A percentile compares a stretch with the other conserved stretches of the same genome.
Evolutionary conservation across 2,329 filamentous ascomycete species (phyloP).

Genomic region (Colletotrichum sublineola): DNA sequence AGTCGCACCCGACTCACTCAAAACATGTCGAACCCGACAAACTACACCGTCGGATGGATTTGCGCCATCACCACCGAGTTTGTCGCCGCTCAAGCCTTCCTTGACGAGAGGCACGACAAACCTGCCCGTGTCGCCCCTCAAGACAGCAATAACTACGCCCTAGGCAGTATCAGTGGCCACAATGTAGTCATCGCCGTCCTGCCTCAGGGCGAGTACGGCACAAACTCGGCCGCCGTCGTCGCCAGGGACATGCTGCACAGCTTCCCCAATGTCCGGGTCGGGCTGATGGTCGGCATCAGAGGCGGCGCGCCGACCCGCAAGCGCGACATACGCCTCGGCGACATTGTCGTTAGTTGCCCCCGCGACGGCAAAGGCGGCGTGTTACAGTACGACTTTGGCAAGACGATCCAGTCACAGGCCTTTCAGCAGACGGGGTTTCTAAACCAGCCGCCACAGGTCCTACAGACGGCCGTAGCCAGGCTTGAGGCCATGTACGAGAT

Average conservation of each 20-base stretch:
- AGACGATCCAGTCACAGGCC: constrained; percentile 39
- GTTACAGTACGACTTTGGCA: constrained; percentile 48
- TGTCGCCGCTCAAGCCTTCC: constrained; percentile 4
- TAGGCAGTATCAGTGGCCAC: constrained; percentile 43
- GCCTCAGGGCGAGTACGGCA: constrained; percentile 42
- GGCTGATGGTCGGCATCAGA: constrained; percentile 52
- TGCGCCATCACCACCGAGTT: constrained; percentile 32
- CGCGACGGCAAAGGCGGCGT: constrained; percentile 41
- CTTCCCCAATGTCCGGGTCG: constrained; percentile 49
- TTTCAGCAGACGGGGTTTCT: constrained; percentile 41
- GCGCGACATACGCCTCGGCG: constrained; percentile 51
- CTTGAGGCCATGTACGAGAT: constrained; percentile 33
- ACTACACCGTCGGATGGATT: constrained; percentile 42
- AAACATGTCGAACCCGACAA: background rate
- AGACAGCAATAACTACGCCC: constrained; percentile 41
- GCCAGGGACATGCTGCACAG: constrained; percentile 48
- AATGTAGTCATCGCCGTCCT: constrained; percentile 45
- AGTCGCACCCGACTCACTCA: too few species aligned
- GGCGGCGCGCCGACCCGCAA: constrained; percentile 52
- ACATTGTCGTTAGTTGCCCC: constrained; percentile 36
- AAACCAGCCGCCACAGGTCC: constrained; percentile 42
- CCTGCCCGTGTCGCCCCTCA: background rate
- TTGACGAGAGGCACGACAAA: constrained; percentile 26
- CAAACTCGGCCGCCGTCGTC: constrained; percentile 37
- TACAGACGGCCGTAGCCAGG: constrained; percentile 37